These are phyloP conservation scores for Elaeis oleifera DNA, from an alignment of 202 grass and related monocot species.

Conservation along the genomic window DNA sequence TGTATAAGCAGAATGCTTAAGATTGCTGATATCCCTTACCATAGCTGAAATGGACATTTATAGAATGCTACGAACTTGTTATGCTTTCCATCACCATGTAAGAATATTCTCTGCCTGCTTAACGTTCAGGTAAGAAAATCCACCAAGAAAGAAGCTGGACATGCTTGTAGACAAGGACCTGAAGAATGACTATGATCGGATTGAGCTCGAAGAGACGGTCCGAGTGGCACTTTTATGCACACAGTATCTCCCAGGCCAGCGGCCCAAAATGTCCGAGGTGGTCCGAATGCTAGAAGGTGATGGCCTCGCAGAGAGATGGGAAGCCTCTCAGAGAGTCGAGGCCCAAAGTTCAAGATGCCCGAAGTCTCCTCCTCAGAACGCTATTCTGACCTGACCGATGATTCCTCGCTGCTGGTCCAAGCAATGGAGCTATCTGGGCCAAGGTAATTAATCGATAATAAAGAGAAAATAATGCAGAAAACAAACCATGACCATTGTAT, in stretches of 20 bases:
- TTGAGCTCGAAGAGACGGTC: slow-evolving; percentile 82
- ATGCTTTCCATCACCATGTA: no score
- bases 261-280: slow-evolving; percentile 84
- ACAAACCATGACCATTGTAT: no score
- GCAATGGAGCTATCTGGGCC: slow-evolving; percentile 90
- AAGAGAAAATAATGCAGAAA: no score
- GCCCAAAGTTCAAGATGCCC: slow-evolving; percentile 46
- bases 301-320: slow-evolving; percentile 76
- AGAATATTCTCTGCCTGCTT: no score
- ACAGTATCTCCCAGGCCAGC: slow-evolving; percentile 61
- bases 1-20: no score
- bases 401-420: slow-evolving; percentile 62
- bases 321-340: slow-evolving; percentile 39
- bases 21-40: no score
- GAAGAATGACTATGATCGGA: slow-evolving; percentile 48
- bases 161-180: slow-evolving; percentile 73
- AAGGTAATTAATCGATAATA: slow-evolving; percentile 36
- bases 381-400: slow-evolving; percentile 59
- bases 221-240: slow-evolving; percentile 81
- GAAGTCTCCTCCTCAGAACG: slow-evolving; percentile 36
- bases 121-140: slow-evolving; percentile 65
- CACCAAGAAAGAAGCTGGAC: slow-evolving; percentile 77
- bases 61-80: no score
- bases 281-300: slow-evolving; percentile 90
- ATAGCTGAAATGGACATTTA: no score